phyloP scores from a whole-genome alignment of 2,329 filamentous ascomycete genomes.

The Helicocarpus griseus region DNA sequence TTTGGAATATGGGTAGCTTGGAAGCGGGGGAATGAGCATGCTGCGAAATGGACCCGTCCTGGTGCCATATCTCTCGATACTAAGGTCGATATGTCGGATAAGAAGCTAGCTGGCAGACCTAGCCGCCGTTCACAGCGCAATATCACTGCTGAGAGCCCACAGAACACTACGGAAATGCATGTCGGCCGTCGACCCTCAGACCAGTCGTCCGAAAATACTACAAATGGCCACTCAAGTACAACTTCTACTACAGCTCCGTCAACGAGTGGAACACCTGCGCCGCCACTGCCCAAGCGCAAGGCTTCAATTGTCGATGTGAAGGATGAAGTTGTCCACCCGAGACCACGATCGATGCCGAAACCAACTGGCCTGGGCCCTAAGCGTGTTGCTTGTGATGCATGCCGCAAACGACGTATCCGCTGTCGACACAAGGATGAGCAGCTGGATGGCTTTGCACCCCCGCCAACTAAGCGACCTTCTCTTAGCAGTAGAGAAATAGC shows the following conservation, averaged over 20 bases:
- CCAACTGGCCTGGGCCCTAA: slow-evolving; percentile 51
- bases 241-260: slow-evolving; percentile 15
- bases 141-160: slow-evolving; percentile 32
- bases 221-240: slow-evolving; percentile 9
- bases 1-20: slow-evolving; percentile 59
- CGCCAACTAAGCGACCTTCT: background rate
- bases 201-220: slow-evolving; percentile 13
- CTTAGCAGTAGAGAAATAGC: slow-evolving; percentile 2
- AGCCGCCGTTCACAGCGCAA: slow-evolving; percentile 49
- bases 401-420: slow-evolving; percentile 51
- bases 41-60: slow-evolving; percentile 53
- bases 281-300: slow-evolving; percentile 12
- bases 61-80: slow-evolving; percentile 44
- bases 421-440: slow-evolving; percentile 54
- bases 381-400: slow-evolving; percentile 51
- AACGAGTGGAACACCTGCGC: slow-evolving; percentile 17
- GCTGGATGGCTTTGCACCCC: slow-evolving; percentile 11
- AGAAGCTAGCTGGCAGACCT: slow-evolving; percentile 47
- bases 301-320: slow-evolving; percentile 16
- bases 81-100: slow-evolving; percentile 40
- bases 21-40: slow-evolving; percentile 56
- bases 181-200: slow-evolving; percentile 27
- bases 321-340: slow-evolving; percentile 14
- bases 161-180: slow-evolving; percentile 31
- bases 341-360: slow-evolving; percentile 6